Conservation (phyloP, 306 rosid genomes). For the Pachyrhizus erosus region DNA sequence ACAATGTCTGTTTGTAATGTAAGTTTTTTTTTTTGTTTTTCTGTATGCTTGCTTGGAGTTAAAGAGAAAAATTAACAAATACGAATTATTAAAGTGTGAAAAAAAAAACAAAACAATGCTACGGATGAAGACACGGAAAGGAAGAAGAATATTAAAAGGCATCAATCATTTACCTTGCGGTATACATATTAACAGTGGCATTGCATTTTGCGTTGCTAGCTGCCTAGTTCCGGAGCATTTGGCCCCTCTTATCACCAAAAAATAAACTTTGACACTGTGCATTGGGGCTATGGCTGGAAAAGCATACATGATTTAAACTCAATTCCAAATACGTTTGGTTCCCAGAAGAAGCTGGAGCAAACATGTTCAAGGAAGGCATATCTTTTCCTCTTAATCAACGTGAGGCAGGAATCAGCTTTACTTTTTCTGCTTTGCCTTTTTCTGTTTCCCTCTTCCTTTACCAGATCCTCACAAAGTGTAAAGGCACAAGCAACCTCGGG, state of each 20-base stretch:
- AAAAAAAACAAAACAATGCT: not conserved
- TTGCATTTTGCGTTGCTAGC: constrained; percentile 37
- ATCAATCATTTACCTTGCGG: constrained; percentile 11
- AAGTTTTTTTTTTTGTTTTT: not conserved
- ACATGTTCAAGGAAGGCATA: constrained; percentile 51
- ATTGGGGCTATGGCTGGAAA: constrained; percentile 29
- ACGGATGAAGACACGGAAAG: not conserved
- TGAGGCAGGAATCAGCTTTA: constrained; percentile 62
- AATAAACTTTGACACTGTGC: constrained; percentile 30
- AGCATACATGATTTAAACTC: constrained; percentile 32
- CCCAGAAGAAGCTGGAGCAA: constrained; percentile 50
- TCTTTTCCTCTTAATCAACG: constrained; percentile 54
- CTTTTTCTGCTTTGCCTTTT: constrained; percentile 48
- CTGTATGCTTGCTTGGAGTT: not conserved
- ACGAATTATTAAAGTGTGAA: not conserved
- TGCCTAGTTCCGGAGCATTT: constrained; percentile 43
- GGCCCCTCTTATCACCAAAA: constrained; percentile 43
- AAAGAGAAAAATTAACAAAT: not conserved
- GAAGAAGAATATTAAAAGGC: constrained; percentile 22
- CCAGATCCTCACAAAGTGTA: constrained; percentile 69
- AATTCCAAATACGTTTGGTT: constrained; percentile 46
- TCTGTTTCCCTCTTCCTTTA: constrained; percentile 48
- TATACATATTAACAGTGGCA: constrained; percentile 7
- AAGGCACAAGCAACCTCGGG: constrained; percentile 43
- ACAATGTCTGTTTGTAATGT: not conserved